Percentiles rank a stretch among this genome's conserved stretches.
Evolutionary conservation across 441 rosid genomes (phyloP).

Genomic region (California macrophylla): DNA sequence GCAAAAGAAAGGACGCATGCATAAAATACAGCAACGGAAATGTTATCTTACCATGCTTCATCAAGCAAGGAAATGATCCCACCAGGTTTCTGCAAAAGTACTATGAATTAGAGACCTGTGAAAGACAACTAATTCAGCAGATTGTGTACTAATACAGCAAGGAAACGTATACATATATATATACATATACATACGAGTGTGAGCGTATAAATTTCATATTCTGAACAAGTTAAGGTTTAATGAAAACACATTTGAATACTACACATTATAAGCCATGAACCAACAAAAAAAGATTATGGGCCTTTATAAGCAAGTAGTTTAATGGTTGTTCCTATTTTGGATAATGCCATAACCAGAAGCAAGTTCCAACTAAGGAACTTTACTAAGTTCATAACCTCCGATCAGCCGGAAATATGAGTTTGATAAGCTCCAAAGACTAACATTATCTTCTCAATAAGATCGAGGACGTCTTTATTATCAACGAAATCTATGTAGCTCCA

Average conservation of each 20-base stretch:
- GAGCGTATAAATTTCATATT: neutral
- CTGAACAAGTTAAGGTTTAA: neutral
- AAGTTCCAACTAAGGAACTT: neutral
- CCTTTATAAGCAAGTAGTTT: neutral
- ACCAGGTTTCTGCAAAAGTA: slow-evolving; percentile 78
- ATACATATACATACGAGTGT: neutral
- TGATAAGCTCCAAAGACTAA: neutral
- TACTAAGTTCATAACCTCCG: neutral
- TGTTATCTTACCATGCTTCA: slow-evolving; percentile 76
- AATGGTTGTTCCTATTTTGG: neutral
- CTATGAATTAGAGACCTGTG: slow-evolving; percentile 18
- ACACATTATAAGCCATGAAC: neutral
- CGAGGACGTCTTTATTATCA: slow-evolving; percentile 93
- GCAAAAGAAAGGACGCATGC: neutral
- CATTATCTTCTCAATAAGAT: slow-evolving; percentile 68
- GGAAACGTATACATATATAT: too few species aligned
- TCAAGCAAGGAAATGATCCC: slow-evolving; percentile 91
- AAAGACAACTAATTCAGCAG: slow-evolving; percentile 16
- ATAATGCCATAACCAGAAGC: neutral
- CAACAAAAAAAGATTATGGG: neutral
- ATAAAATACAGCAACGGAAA: slow-evolving; percentile 11
- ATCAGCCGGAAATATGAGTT: neutral
- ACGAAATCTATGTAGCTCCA: slow-evolving; percentile 99
- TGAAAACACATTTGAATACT: neutral
- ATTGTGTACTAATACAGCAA: slow-evolving; percentile 8